A percentile compares a stretch with the other conserved stretches of the same genome.
Conservation (phyloP, 805 yeast species). For the Pichia nakasei region DNA sequence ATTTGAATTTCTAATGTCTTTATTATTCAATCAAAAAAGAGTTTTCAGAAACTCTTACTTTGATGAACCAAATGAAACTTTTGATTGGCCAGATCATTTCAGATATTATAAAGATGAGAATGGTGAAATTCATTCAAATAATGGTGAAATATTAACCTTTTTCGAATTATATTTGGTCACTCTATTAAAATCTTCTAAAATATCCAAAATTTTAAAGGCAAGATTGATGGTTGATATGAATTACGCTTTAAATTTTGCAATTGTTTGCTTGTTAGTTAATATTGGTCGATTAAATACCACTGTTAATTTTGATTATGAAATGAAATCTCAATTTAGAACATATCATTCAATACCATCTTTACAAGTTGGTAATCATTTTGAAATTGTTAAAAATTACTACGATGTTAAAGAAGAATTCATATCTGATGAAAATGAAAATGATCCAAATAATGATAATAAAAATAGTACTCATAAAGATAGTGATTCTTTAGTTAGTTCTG, state of each 20-base stretch:
- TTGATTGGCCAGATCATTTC: constrained; percentile 30
- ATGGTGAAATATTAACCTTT: constrained; percentile 53
- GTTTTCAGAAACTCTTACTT: constrained; percentile 62
- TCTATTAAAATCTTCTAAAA: constrained; percentile 72
- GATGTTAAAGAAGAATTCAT: constrained; percentile 1
- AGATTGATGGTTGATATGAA: constrained; percentile 54
- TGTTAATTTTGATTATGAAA: constrained; percentile 86
- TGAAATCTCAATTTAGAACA: constrained; percentile 88
- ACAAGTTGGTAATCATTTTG: constrained; percentile 52
- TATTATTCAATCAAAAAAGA: constrained; percentile 54
- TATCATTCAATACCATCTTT: constrained; percentile 89
- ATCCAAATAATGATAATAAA: too few relatives aligned
- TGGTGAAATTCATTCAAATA: constrained; percentile 17
- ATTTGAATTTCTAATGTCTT: constrained; percentile 57
- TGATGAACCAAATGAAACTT: constrained; percentile 24
- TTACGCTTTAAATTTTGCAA: constrained; percentile 28
- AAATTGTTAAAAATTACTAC: constrained; percentile 21
- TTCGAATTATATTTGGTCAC: constrained; percentile 78
- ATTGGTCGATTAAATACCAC: constrained; percentile 94
- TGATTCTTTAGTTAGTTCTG: background rate
- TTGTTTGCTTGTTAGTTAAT: constrained; percentile 68
- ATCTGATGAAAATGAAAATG: background rate
- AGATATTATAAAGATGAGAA: constrained; percentile 15
- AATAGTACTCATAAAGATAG: background rate
- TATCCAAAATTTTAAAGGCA: constrained; percentile 76